Evolutionary conservation across 257 asterid species (phyloP), one percentile per base, ranked within the genome.

Genomic region (Penstemon davidsonii): DNA sequence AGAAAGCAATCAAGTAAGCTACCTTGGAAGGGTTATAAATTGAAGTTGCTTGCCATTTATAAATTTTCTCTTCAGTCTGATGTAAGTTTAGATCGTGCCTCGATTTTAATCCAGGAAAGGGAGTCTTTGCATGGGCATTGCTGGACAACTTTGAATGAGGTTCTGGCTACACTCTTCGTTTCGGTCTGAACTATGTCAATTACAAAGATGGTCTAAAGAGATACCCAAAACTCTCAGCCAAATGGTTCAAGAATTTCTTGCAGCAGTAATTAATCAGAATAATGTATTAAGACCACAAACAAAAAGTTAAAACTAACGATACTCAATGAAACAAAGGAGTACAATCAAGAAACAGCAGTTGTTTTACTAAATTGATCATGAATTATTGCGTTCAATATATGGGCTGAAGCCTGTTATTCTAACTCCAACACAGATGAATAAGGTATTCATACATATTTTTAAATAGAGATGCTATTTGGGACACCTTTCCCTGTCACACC

Each of bases 401-500:
- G 33, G 33, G 33, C 33, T 25, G 33, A 25, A 25, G 33, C 33
- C 33, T 25, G 33, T 25, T 25, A 25, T 25, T 25, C 33, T 25
- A 25, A 25, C 33, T 25, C 33, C 33, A 25, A 25, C 33, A 25
- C 33, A 25, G 33, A 2, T 25, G 33, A 25, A 25, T 2, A 25
- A 25, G 33, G 33, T 25, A 25, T 25, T 25, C 33, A 25, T 25
- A 25, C 33, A 25, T 25, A 25, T 25, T 25, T 25, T 81, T 81
- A 91, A 66, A 92, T 92, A 19, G 96, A 92, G 72, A 89, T 79
- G 73, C 98, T 92, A 46, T 87, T 80, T 0, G 97, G 98, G 33
- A 92, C 80, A 55, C 98, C 98, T 57, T 64, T 77, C 9, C 89
- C 87, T 0, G 97, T 92, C 46, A 89, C 87, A 3, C 97, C 98